Evolutionary conservation across 441 rosid species (phyloP).

Genomic region (Hura crepitans): DNA sequence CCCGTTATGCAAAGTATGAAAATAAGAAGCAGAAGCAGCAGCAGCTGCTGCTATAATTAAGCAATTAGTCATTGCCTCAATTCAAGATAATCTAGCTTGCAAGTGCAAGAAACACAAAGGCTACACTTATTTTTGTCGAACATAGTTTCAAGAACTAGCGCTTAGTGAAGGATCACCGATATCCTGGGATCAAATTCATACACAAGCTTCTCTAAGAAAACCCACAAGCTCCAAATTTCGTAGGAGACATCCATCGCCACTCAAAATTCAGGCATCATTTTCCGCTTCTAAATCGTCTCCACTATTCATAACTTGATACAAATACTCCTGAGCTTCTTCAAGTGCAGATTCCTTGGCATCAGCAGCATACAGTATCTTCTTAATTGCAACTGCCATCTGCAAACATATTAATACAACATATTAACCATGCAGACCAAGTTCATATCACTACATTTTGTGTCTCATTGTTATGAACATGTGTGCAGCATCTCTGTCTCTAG

Average conservation of each 20-base stretch:
- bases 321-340: constrained; percentile 73
- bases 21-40: constrained; percentile 1
- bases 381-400: constrained; percentile 77
- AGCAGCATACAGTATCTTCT: constrained; percentile 80
- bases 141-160: not conserved
- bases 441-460: not conserved
- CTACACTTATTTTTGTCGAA: constrained; percentile 5
- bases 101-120: not conserved
- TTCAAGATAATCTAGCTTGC: not conserved
- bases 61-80: not conserved
- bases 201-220: not conserved
- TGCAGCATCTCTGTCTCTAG: not conserved
- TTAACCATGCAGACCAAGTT: not conserved
- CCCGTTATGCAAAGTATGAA: not conserved
- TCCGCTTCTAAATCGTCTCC: constrained; percentile 31
- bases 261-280: constrained; percentile 21
- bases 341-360: constrained; percentile 77
- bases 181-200: not conserved
- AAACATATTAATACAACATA: constrained; percentile 11
- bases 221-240: not conserved
- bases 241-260: not conserved
- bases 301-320: constrained; percentile 34
- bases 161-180: not conserved
- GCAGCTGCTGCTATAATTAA: not conserved
- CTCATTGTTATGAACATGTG: not conserved